Conservation (phyloP, 2,329 filamentous ascomycete species). For the Emergomyces orientalis region DNA sequence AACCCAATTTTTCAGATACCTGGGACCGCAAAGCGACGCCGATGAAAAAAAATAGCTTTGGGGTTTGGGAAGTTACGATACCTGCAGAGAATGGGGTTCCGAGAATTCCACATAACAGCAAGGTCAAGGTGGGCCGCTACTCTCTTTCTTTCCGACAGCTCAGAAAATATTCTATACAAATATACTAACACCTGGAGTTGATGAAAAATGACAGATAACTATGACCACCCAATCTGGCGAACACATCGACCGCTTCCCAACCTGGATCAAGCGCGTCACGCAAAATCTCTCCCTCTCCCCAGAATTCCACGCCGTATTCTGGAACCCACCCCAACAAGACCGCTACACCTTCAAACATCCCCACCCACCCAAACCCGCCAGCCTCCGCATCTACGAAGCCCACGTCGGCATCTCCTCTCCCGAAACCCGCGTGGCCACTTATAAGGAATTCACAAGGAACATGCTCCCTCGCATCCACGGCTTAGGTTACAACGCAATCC, state of each 20-base stretch:
- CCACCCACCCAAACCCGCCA: constrained; percentile 72
- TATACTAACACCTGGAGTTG: neutral
- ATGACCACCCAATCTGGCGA: constrained; percentile 71
- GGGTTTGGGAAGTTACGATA: constrained; percentile 75
- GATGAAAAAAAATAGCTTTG: constrained; percentile 79
- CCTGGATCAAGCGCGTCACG: constrained; percentile 96
- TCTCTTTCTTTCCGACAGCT: neutral
- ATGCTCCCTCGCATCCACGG: constrained; percentile 85
- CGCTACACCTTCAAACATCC: constrained; percentile 76
- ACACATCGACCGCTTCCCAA: constrained; percentile 76
- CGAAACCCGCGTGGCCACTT: constrained; percentile 78
- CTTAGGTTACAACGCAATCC: constrained; percentile 93
- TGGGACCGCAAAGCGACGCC: constrained; percentile 78
- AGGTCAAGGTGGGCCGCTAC: constrained; percentile 64
- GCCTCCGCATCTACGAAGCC: constrained; percentile 93
- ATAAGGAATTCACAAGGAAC: constrained; percentile 92
- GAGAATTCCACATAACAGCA: constrained; percentile 84
- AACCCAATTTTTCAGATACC: constrained; percentile 48
- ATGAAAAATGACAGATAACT: constrained; percentile 56
- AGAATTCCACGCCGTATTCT: constrained; percentile 90
- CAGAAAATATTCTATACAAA: neutral
- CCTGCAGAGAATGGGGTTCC: constrained; percentile 64
- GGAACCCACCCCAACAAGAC: constrained; percentile 75
- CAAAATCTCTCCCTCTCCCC: constrained; percentile 85
- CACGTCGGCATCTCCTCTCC: constrained; percentile 95